phyloP scores from a whole-genome alignment of 2,329 filamentous ascomycete species.

The Aspergillus felis region DNA sequence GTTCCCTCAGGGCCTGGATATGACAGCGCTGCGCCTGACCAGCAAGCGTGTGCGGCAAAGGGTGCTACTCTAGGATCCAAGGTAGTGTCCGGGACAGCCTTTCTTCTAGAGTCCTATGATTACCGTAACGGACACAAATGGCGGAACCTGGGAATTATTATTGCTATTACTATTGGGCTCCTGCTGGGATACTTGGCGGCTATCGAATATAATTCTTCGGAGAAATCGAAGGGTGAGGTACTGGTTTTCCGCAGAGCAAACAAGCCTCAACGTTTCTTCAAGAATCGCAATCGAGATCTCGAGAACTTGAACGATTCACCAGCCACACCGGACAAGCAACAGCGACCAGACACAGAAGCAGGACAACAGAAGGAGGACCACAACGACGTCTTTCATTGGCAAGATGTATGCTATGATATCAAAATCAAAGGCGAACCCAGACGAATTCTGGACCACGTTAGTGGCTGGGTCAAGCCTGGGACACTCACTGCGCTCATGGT shows the following conservation, averaged over 20 bases:
- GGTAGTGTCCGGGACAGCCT: slow-evolving; percentile 57
- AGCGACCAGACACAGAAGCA: too few relatives aligned
- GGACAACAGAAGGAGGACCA: neutral
- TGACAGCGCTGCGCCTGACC: slow-evolving; percentile 18
- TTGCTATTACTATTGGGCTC: slow-evolving; percentile 60
- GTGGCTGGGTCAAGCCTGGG: slow-evolving; percentile 87
- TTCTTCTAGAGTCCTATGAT: slow-evolving; percentile 50
- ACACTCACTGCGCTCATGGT: slow-evolving; percentile 80
- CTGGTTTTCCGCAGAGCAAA: slow-evolving; percentile 57
- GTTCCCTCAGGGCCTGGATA: slow-evolving; percentile 44
- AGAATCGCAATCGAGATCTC: too few relatives aligned
- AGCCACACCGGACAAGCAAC: too few relatives aligned
- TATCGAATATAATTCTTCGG: slow-evolving; percentile 47
- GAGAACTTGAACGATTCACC: too few relatives aligned
- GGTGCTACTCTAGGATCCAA: slow-evolving; percentile 52
- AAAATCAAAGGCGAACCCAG: slow-evolving; percentile 68
- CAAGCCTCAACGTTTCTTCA: neutral
- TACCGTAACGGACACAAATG: slow-evolving; percentile 60
- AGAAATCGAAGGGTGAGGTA: slow-evolving; percentile 70
- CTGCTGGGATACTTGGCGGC: slow-evolving; percentile 52
- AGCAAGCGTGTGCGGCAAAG: slow-evolving; percentile 54
- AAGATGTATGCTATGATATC: slow-evolving; percentile 72
- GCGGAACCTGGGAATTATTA: slow-evolving; percentile 65
- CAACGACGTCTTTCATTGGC: slow-evolving; percentile 66
- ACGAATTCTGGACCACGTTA: slow-evolving; percentile 72